A percentile compares a stretch with the other conserved stretches of the same genome.
phyloP scores from a whole-genome alignment of 352 stramenopile species.

The Globisporangium nagaii region DNA sequence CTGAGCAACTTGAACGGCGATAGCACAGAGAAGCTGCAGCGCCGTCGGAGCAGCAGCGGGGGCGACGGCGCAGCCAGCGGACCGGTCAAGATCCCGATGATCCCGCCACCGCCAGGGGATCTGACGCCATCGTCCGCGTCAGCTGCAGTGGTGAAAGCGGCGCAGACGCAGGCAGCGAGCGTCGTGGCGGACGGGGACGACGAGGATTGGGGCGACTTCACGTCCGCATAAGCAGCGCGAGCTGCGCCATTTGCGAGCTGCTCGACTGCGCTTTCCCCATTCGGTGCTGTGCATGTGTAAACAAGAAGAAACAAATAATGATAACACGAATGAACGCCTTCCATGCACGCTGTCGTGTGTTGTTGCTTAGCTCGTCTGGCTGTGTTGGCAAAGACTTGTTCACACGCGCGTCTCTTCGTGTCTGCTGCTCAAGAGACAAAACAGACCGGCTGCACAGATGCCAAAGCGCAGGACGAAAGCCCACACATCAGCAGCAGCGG shows the following conservation, averaged over 20 bases:
- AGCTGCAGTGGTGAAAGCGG: constrained; percentile 21
- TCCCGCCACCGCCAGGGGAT: constrained; percentile 48
- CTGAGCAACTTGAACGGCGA: constrained; percentile 23
- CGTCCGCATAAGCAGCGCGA: constrained; percentile 36
- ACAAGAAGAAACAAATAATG: not conserved
- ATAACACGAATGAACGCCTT: not conserved
- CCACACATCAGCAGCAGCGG: not conserved
- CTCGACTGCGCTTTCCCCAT: not conserved
- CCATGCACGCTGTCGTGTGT: not conserved
- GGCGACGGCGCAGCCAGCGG: constrained; percentile 15
- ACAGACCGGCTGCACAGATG: not conserved
- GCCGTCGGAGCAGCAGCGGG: constrained; percentile 25
- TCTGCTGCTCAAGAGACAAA: not conserved
- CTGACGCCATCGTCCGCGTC: constrained; percentile 18
- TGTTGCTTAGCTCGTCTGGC: too few species aligned
- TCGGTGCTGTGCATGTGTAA: not conserved
- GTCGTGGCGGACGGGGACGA: constrained; percentile 35
- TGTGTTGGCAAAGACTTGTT: too few species aligned
- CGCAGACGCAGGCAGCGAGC: constrained; percentile 28
- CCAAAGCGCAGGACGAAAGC: not conserved
- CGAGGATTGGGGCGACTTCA: constrained; percentile 82
- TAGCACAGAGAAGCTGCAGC: constrained; percentile 15
- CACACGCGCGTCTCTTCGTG: too few species aligned
- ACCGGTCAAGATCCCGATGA: constrained; percentile 40
- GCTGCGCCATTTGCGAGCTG: not conserved